Evolutionary conservation across 495 filamentous ascomycete species (phyloP).

Genomic region (Aspergillus nanangensis): DNA sequence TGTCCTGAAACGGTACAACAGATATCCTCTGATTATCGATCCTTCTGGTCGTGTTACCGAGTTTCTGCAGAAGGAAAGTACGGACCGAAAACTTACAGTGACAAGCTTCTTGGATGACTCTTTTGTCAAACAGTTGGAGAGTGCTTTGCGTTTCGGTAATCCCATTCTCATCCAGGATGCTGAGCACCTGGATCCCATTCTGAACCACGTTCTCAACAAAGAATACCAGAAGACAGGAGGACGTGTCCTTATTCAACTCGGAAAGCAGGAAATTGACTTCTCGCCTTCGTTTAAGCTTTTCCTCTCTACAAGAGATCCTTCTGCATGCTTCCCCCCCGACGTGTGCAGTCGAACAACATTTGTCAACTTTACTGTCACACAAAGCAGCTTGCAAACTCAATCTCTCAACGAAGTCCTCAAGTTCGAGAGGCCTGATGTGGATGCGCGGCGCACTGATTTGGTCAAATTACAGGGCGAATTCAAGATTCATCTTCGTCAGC

Average conservation of each 20-base stretch:
- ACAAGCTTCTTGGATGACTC: constrained; percentile 98
- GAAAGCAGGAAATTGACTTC: constrained; percentile 99
- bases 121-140: constrained; percentile 96
- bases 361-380: constrained; percentile 98
- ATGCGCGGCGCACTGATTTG: constrained; percentile 89
- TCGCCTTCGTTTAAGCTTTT: constrained; percentile 96
- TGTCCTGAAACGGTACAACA: constrained; percentile 93
- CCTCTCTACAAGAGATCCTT: constrained; percentile 92
- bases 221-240: constrained; percentile 99
- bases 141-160: constrained; percentile 94
- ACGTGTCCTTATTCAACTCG: constrained; percentile 95
- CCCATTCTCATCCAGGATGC: constrained; percentile 98
- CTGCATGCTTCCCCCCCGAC: constrained; percentile 93
- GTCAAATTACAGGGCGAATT: constrained; percentile 99
- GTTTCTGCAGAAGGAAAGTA: constrained; percentile 90
- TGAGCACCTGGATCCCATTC: constrained; percentile 91
- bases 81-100: constrained; percentile 88
- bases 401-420: constrained; percentile 95
- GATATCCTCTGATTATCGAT: constrained; percentile 97
- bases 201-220: constrained; percentile 99
- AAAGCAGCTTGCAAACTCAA: constrained; percentile 97
- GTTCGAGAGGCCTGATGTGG: constrained; percentile 96
- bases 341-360: constrained; percentile 97
- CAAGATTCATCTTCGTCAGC: constrained; percentile 88
- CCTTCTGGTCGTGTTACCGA: constrained; percentile 91